Percentiles rank a stretch among this genome's conserved stretches.
Conservation (phyloP, 306 rosid species). For the Leucaena leucocephala region DNA sequence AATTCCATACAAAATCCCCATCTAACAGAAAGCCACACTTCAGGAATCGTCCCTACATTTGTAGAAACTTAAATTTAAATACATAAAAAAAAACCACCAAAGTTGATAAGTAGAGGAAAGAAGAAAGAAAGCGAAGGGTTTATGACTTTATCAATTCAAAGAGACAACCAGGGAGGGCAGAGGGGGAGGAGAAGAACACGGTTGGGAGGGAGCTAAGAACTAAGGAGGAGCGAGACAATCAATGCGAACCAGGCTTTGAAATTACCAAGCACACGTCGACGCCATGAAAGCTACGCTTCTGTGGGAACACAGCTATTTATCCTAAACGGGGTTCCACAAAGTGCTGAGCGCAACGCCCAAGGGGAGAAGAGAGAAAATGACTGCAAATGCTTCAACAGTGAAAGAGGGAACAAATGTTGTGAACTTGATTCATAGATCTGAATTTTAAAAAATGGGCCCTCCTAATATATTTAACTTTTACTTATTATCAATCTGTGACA, state of each 20-base stretch:
- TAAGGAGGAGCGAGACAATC: conserved; percentile 43
- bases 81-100: conserved; percentile 26
- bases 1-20: conserved; percentile 27
- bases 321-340: conserved; percentile 31
- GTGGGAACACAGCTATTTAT: conserved; percentile 43
- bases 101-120: not conserved
- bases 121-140: conserved; percentile 13
- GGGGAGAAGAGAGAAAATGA: not conserved
- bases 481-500: not conserved
- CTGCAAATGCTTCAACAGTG: conserved; percentile 1
- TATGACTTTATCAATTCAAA: conserved; percentile 10
- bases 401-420: conserved; percentile 18
- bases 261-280: conserved; percentile 47
- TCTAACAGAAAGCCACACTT: conserved; percentile 19
- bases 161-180: conserved; percentile 40
- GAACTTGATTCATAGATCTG: conserved; percentile 24
- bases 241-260: conserved; percentile 47
- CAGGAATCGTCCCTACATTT: not conserved
- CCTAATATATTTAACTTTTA: not conserved
- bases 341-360: conserved; percentile 16
- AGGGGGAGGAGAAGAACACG: conserved; percentile 37
- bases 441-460: not conserved
- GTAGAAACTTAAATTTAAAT: not conserved
- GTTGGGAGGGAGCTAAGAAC: conserved; percentile 25
- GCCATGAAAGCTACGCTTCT: conserved; percentile 61